Percentiles rank a stretch among this genome's conserved stretches.
Evolutionary conservation across 1,284 basidiomycete genomes (phyloP).

Genomic region (Apiotrichum siamense): DNA sequence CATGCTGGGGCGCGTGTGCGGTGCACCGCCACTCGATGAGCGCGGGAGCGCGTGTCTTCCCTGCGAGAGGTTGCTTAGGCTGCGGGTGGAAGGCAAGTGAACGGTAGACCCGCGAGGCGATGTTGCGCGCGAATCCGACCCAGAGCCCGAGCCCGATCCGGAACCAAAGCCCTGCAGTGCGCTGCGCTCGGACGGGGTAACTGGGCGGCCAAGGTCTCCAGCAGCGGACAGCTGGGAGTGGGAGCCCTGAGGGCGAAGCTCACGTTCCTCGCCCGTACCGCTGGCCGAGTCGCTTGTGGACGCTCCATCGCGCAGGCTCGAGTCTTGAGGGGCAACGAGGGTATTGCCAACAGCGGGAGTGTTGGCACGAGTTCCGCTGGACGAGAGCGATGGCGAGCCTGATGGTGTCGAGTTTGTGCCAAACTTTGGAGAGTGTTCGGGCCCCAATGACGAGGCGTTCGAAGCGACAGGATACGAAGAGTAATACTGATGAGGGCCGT

Average conservation of each 20-base stretch:
- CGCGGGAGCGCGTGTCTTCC: background rate
- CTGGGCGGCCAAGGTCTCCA: background rate
- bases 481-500: conserved; percentile 29
- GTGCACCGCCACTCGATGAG: conserved; percentile 6
- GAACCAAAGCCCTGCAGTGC: background rate
- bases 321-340: background rate
- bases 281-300: background rate
- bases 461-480: conserved; percentile 32
- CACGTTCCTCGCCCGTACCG: background rate
- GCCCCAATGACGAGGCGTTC: conserved; percentile 20
- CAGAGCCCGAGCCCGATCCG: conserved; percentile 9
- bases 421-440: conserved; percentile 29
- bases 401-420: conserved; percentile 9
- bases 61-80: background rate
- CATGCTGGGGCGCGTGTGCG: conserved; percentile 9
- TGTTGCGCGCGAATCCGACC: conserved; percentile 8
- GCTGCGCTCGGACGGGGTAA: background rate
- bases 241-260: background rate
- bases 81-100: background rate
- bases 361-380: conserved; percentile 19
- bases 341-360: conserved; percentile 12
- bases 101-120: conserved; percentile 9
- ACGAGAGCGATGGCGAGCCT: conserved; percentile 25
- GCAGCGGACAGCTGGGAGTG: background rate
- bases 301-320: background rate